phyloP scores from a whole-genome alignment of 495 filamentous ascomycete species.

The Penicillium egyptiacum region DNA sequence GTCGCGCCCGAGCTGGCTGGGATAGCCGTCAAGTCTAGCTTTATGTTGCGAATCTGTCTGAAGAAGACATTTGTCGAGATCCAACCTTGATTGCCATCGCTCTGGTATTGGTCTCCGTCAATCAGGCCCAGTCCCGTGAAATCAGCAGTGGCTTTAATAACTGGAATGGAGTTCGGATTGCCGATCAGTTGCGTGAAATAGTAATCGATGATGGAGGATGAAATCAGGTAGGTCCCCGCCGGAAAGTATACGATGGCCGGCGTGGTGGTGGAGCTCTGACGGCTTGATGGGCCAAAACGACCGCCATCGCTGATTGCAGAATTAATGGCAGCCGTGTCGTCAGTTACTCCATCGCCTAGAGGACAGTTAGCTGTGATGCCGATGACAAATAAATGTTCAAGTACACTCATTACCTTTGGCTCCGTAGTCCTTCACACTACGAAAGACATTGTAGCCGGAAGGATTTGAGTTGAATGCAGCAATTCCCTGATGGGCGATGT shows the following conservation, averaged over 20 bases:
- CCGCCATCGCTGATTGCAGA: constrained; percentile 54
- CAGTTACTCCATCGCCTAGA: constrained; percentile 60
- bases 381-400: constrained; percentile 10
- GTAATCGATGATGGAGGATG: constrained; percentile 52
- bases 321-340: constrained; percentile 66
- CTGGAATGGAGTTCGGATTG: constrained; percentile 61
- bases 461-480: constrained; percentile 58
- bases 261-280: constrained; percentile 50
- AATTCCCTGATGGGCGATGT: constrained; percentile 62
- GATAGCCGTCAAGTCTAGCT: constrained; percentile 69
- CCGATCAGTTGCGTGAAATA: constrained; percentile 69
- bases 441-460: constrained; percentile 63
- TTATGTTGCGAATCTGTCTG: constrained; percentile 73
- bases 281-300: constrained; percentile 51
- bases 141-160: constrained; percentile 61
- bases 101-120: constrained; percentile 63
- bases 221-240: constrained; percentile 61
- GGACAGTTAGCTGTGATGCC: no score
- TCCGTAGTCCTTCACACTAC: constrained; percentile 76
- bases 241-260: constrained; percentile 65
- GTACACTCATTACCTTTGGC: no score
- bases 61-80: constrained; percentile 71
- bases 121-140: constrained; percentile 67
- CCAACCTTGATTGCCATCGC: constrained; percentile 45
- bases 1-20: constrained; percentile 50